phyloP scores from a whole-genome alignment of 2,329 filamentous ascomycete genomes.

The Ceratocystis eucalypticola region DNA sequence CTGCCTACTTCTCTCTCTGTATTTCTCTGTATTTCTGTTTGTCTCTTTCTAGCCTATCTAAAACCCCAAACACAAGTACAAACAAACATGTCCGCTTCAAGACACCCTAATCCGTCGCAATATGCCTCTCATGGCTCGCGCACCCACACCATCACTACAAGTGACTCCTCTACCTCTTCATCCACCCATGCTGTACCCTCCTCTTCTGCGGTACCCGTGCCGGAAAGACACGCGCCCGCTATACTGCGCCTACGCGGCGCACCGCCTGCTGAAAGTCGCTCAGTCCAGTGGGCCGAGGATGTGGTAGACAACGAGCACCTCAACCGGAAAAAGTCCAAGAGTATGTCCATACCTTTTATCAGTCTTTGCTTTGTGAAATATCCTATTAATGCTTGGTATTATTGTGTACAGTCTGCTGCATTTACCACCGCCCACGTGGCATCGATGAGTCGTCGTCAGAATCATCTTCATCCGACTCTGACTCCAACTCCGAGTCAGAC shows the following conservation, averaged over 20 bases:
- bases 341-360: constrained; percentile 32
- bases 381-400: not conserved
- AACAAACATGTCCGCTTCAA: not conserved
- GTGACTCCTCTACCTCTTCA: not conserved
- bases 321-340: constrained; percentile 88
- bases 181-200: constrained; percentile 1
- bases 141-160: constrained; percentile 7
- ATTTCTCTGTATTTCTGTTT: not conserved
- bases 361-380: not conserved
- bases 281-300: constrained; percentile 83
- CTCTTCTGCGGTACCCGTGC: not conserved
- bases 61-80: not conserved
- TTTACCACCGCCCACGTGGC: constrained; percentile 76
- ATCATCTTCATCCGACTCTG: constrained; percentile 39
- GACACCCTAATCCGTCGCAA: constrained; percentile 3
- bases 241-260: constrained; percentile 42
- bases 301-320: constrained; percentile 93
- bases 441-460: constrained; percentile 66
- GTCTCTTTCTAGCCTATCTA: no score
- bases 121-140: constrained; percentile 3
- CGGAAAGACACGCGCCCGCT: constrained; percentile 7
- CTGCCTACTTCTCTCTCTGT: not conserved
- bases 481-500: constrained; percentile 25
- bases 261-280: constrained; percentile 36
- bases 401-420: constrained; percentile 70